These are phyloP conservation scores for Closterium sp. DNA, from an alignment of 139 green algal genomes.

Conservation along the genomic window DNA sequence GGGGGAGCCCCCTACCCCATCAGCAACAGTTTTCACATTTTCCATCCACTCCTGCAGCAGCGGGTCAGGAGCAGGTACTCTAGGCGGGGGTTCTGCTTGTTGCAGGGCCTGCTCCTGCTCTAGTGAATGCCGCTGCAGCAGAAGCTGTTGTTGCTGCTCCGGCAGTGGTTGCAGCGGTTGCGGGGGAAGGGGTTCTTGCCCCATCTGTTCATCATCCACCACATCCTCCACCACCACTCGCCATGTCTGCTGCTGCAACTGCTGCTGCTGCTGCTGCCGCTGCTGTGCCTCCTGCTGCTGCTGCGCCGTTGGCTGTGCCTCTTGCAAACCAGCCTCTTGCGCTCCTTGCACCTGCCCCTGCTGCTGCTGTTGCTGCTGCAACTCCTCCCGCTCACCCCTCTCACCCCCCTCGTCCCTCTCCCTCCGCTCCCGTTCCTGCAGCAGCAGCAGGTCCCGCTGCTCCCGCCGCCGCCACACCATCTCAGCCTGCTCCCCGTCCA, in stretches of 20 bases:
- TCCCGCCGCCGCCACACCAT: neutral
- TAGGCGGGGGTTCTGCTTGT: neutral
- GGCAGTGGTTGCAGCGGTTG: neutral
- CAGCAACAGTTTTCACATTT: too few relatives aligned
- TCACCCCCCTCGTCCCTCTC: neutral
- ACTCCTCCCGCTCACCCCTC: too few relatives aligned
- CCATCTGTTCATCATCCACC: neutral
- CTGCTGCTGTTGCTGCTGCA: neutral
- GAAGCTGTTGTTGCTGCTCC: neutral
- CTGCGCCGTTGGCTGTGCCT: neutral
- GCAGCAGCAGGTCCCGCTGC: neutral
- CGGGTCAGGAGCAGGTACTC: neutral
- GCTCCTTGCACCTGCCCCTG: neutral
- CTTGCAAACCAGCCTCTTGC: neutral
- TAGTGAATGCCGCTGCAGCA: neutral
- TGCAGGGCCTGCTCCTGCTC: neutral
- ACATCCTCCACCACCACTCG: neutral
- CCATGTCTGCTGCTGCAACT: neutral
- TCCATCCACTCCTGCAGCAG: neutral
- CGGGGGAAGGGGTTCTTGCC: neutral
- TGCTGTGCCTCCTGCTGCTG: neutral
- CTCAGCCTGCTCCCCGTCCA: neutral
- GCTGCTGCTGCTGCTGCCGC: neutral
- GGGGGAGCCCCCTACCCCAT: neutral
- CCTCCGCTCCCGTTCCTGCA: neutral